Conservation (phyloP, 129 eudicot genomes). For the Artemisia argyi region DNA sequence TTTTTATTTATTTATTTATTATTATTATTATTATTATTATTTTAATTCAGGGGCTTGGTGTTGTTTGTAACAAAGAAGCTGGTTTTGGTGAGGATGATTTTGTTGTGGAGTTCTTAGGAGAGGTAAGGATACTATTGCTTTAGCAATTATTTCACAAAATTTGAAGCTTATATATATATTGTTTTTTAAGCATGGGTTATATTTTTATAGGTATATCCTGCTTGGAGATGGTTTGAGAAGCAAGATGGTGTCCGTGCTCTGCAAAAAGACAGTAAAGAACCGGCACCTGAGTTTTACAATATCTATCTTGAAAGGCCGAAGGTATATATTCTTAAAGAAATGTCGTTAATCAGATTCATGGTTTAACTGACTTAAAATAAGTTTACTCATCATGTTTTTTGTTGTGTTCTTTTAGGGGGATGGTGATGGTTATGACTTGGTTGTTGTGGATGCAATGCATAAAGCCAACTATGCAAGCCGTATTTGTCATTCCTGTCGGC, state of each 20-base stretch:
- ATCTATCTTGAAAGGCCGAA: constrained; percentile 98
- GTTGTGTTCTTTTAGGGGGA: constrained; percentile 67
- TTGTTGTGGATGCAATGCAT: constrained; percentile 99
- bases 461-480: constrained; percentile 99
- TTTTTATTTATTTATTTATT: too few relatives aligned
- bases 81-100: constrained; percentile 88
- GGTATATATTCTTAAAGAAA: constrained; percentile 41
- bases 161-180: not conserved
- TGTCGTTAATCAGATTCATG: not conserved
- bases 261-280: constrained; percentile 87
- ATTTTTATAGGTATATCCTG: constrained; percentile 74
- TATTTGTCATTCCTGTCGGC: constrained; percentile 94
- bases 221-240: constrained; percentile 99
- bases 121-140: constrained; percentile 51
- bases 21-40: too few relatives aligned
- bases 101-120: constrained; percentile 97
- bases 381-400: constrained; percentile 21
- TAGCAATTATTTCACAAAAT: not conserved
- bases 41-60: constrained; percentile 92
- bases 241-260: constrained; percentile 96
- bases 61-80: constrained; percentile 93
- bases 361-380: not conserved
- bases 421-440: constrained; percentile 98
- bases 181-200: not conserved
- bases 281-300: constrained; percentile 97